These are phyloP conservation scores for Chrysosphaeria jannelii DNA, from an alignment of 2,329 filamentous ascomycete species.

Conservation along the genomic window DNA sequence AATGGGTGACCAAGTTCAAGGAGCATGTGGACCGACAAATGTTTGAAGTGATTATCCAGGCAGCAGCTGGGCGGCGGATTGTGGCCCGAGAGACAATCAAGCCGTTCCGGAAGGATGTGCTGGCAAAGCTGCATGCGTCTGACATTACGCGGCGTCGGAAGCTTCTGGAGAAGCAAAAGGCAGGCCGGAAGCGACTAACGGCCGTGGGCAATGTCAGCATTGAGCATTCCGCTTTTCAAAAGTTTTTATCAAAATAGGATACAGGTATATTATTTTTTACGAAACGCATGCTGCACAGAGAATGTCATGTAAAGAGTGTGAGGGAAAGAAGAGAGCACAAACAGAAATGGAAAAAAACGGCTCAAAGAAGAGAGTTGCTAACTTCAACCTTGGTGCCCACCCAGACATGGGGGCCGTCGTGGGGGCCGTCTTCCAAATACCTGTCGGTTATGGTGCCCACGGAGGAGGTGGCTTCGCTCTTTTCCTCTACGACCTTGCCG, in stretches of 20 bases:
- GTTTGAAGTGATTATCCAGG: conserved; percentile 74
- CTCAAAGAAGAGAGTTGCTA: conserved; percentile 1
- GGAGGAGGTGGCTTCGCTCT: no score
- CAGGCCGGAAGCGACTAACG: conserved; percentile 63
- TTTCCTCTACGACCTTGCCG: conserved; percentile 4
- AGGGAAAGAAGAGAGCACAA: background rate
- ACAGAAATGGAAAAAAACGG: background rate
- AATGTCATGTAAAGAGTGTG: no score
- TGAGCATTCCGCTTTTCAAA: conserved; percentile 84
- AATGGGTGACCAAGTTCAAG: conserved; percentile 91
- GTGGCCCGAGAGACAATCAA: conserved; percentile 86
- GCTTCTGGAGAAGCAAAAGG: conserved; percentile 87
- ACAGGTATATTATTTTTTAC: no score
- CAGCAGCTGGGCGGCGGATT: conserved; percentile 51
- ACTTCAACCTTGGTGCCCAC: conserved; percentile 5
- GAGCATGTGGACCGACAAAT: conserved; percentile 89
- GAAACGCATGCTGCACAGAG: no score
- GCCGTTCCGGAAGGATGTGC: conserved; percentile 82
- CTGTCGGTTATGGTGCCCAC: no score
- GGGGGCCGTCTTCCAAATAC: conserved; percentile 4
- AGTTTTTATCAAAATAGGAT: conserved; percentile 50
- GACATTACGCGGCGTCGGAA: conserved; percentile 64
- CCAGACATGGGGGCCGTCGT: conserved; percentile 3
- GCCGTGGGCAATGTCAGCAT: conserved; percentile 81
- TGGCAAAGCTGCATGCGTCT: conserved; percentile 74